A percentile compares a stretch with the other conserved stretches of the same genome.
These are phyloP conservation scores for Purpureocillium lavendulum DNA, from an alignment of 2,329 filamentous ascomycete genomes.

Conservation along the genomic window DNA sequence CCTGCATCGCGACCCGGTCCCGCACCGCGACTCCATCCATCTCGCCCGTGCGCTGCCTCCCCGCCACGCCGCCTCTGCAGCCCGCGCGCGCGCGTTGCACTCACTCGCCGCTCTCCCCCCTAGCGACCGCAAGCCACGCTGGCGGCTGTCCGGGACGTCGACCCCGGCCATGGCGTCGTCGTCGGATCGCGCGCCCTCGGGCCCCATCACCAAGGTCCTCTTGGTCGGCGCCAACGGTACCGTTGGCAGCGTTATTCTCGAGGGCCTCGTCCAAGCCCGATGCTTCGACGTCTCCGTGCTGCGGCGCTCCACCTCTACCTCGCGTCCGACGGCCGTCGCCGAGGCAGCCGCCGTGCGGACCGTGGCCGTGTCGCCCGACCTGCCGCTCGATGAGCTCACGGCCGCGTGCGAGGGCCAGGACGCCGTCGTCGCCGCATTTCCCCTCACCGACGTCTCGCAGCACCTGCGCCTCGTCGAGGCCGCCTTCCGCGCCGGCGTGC, in stretches of 20 bases:
- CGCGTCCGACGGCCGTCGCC: conserved; percentile 11
- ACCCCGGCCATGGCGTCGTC: too few relatives aligned
- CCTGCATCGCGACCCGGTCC: too few relatives aligned
- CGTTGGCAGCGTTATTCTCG: conserved; percentile 28
- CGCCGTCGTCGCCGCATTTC: conserved; percentile 38
- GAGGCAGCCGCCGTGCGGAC: conserved; percentile 8
- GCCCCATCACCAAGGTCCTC: conserved; percentile 19
- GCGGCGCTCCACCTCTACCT: conserved; percentile 33
- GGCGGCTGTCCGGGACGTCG: too few relatives aligned
- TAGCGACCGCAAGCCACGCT: too few relatives aligned
- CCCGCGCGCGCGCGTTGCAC: too few relatives aligned
- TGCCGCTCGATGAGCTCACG: conserved; percentile 28
- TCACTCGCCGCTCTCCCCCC: too few relatives aligned
- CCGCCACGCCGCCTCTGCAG: too few relatives aligned
- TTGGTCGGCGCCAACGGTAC: conserved; percentile 28
- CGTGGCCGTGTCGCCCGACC: conserved; percentile 18
- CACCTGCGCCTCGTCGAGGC: conserved; percentile 46
- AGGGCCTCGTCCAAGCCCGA: conserved; percentile 25
- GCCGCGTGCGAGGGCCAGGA: conserved; percentile 45
- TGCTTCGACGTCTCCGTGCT: conserved; percentile 46
- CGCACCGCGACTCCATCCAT: too few relatives aligned
- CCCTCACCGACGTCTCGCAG: conserved; percentile 32
- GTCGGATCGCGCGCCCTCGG: neutral
- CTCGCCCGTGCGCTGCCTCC: too few relatives aligned
- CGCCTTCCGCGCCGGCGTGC: conserved; percentile 48